phyloP scores from a whole-genome alignment of 2,329 filamentous ascomycete genomes.

The Lachnellula cervina region DNA sequence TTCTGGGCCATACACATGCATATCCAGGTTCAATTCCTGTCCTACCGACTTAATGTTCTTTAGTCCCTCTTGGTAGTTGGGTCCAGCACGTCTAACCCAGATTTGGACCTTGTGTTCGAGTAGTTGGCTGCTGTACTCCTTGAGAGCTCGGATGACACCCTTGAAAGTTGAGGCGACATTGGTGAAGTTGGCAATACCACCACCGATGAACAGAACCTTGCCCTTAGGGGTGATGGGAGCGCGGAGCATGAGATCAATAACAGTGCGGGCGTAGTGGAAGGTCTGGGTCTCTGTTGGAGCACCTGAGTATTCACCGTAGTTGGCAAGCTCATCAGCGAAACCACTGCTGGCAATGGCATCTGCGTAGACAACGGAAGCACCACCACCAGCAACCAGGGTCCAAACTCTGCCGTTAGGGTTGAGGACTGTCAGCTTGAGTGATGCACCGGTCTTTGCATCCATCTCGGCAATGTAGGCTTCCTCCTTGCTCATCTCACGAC shows the following conservation, averaged over 20 bases:
- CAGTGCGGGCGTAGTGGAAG: slow-evolving; percentile 96
- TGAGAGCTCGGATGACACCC: slow-evolving; percentile 94
- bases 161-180: slow-evolving; percentile 99
- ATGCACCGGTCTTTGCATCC: slow-evolving; percentile 98
- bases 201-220: slow-evolving; percentile 99
- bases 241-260: slow-evolving; percentile 95
- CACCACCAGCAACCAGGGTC: slow-evolving; percentile 98
- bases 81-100: slow-evolving; percentile 85
- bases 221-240: slow-evolving; percentile 79
- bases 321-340: slow-evolving; percentile 93
- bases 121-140: slow-evolving; percentile 79
- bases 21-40: slow-evolving; percentile 88
- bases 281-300: slow-evolving; percentile 98
- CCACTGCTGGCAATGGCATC: slow-evolving; percentile 96
- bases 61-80: slow-evolving; percentile 99
- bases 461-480: slow-evolving; percentile 98
- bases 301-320: slow-evolving; percentile 99
- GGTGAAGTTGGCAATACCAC: slow-evolving; percentile 99
- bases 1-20: slow-evolving; percentile 81
- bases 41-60: slow-evolving; percentile 99
- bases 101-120: slow-evolving; percentile 97
- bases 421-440: slow-evolving; percentile 94
- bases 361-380: slow-evolving; percentile 98
- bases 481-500: slow-evolving; percentile 97
- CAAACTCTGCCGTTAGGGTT: slow-evolving; percentile 90